Evolutionary conservation across 768 basidiomycete species (phyloP), one percentile per base, ranked within the genome.

Genomic region (Cystofilobasidium bisporidii): DNA sequence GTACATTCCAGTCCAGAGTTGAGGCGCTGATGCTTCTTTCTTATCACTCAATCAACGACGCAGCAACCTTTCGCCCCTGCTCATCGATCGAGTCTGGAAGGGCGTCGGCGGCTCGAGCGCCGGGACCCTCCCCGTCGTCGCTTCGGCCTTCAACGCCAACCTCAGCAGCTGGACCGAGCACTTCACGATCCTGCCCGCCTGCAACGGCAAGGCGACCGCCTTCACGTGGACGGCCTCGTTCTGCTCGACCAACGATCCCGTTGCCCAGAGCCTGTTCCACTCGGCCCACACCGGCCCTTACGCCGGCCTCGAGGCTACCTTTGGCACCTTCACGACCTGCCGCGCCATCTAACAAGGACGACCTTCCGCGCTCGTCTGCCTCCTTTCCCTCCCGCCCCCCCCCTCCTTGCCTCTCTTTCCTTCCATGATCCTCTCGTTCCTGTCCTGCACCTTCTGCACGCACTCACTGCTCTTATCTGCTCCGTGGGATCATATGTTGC

Each of bases 191-290:
- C 8, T n/a, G 17, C 60, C 66, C 3, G 40, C 64, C 1, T 65
- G 64, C 48, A 26, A 36, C 24, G 64, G 64, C 15, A 65, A 65
- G 59, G 64, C 57, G 1, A 65, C 45, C 10, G n/a, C 24, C 9
- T 17, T 65, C 58, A 24, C 41, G 6, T 65, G 64, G 64, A 36
- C 64, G 1, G 64, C 64, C 1, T 33, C 15, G 5, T 65, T 36
- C 48, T 65, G 64, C 64, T 65, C 64, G 8, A 61, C 60, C 60
- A 65, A 65, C 58, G 59, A 65, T 45, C 43, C 64, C 56, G 57
- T 65, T 33, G 64, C 64, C 24, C 26, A 59, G 56, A 11, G n/a
- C 18, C 57, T 65, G 18, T 65, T 30, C 57, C 43, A 14, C 26
- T 15, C 28, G 33, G 64, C 64, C 4, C 64, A 65, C 58, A 65